Evolutionary conservation across 129 eudicot species (phyloP).

Genomic region (Arctium minus): DNA sequence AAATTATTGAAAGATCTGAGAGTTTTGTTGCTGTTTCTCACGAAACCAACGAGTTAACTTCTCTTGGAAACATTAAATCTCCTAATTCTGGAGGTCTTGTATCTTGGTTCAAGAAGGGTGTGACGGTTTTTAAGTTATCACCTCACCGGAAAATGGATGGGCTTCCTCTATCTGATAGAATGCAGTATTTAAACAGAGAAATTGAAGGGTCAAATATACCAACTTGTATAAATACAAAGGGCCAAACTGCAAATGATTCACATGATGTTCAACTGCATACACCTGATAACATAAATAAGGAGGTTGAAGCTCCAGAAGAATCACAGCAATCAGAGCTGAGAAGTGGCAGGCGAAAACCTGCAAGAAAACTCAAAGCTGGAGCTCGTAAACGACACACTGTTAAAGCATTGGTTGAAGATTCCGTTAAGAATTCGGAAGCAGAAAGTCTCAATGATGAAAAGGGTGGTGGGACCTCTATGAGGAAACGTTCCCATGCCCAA

Average conservation of each 20-base stretch:
- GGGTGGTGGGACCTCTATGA: slow-evolving; percentile 17
- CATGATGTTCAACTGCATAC: slow-evolving; percentile 2
- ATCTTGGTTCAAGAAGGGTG: slow-evolving; percentile 55
- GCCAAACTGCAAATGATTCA: slow-evolving; percentile 24
- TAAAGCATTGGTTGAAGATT: slow-evolving; percentile 58
- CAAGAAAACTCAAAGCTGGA: slow-evolving; percentile 38
- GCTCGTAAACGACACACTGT: slow-evolving; percentile 45
- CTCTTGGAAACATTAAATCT: slow-evolving; percentile 26
- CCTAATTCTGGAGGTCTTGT: slow-evolving; percentile 37
- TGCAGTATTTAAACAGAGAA: slow-evolving; percentile 24
- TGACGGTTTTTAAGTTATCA: slow-evolving; percentile 46
- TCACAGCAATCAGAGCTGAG: slow-evolving; percentile 56
- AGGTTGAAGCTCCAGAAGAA: slow-evolving; percentile 37
- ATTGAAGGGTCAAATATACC: slow-evolving; percentile 26
- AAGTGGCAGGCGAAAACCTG: slow-evolving; percentile 29
- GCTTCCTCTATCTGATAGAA: neutral
- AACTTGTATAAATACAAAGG: slow-evolving; percentile 6
- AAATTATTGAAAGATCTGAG: slow-evolving; percentile 29
- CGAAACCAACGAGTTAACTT: slow-evolving; percentile 13
- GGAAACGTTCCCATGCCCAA: slow-evolving; percentile 53
- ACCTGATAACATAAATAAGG: neutral
- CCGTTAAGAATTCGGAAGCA: neutral
- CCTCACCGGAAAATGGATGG: slow-evolving; percentile 31
- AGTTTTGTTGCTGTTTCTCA: slow-evolving; percentile 18
- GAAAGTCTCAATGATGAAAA: slow-evolving; percentile 39